Percentiles rank a stretch among this genome's conserved stretches.
Conservation (phyloP, 31 red algal species). For the Odonthalia washingtoniensis region DNA sequence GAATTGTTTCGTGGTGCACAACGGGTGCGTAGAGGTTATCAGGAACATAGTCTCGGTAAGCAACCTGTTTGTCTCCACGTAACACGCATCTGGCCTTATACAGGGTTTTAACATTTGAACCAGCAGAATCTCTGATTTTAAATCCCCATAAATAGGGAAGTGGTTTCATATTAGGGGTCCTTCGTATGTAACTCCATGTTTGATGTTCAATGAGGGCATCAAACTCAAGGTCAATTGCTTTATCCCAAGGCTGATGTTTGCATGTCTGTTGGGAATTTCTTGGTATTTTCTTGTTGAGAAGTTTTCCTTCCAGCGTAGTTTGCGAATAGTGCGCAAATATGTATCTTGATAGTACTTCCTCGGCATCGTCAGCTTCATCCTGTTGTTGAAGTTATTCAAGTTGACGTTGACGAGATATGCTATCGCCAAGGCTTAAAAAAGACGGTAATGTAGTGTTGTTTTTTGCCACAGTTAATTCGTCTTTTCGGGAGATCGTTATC, state of each 20-base stretch:
- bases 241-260: not conserved
- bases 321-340: not conserved
- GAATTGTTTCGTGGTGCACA: too few species aligned
- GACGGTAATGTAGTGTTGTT: slow-evolving; percentile 6
- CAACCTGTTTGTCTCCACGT: slow-evolving; percentile 1
- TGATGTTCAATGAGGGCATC: slow-evolving; percentile 16
- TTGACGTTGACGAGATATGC: not conserved
- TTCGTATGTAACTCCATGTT: slow-evolving; percentile 5
- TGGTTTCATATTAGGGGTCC: too few species aligned
- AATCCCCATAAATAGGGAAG: slow-evolving; percentile 39
- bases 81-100: slow-evolving; percentile 18
- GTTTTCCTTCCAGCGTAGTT: not conserved
- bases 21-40: slow-evolving; percentile 41
- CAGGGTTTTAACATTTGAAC: not conserved
- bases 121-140: not conserved
- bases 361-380: slow-evolving; percentile 26
- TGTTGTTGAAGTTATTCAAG: slow-evolving; percentile 17
- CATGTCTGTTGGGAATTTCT: slow-evolving; percentile 20
- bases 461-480: not conserved
- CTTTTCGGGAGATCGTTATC: slow-evolving; percentile 31
- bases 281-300: not conserved
- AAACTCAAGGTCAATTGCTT: slow-evolving; percentile 44
- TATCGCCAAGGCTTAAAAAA: slow-evolving; percentile 5
- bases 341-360: not conserved
- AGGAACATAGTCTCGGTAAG: slow-evolving; percentile 32